Evolutionary conservation across 176 grass and related monocot genomes (phyloP), one percentile per base, ranked within the genome.

Genomic region (Paspalum vaginatum): DNA sequence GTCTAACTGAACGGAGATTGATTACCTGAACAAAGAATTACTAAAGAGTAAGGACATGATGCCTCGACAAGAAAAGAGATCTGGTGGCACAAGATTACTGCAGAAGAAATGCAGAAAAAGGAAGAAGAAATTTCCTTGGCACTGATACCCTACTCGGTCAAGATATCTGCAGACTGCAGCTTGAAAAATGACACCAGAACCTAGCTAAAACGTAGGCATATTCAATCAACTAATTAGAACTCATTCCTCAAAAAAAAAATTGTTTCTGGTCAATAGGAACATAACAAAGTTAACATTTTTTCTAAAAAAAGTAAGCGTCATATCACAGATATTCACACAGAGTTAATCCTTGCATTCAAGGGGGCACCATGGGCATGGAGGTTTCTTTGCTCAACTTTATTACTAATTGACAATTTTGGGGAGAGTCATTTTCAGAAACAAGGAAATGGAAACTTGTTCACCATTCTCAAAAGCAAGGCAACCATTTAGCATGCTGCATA

Each of bases 1-100:
- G 97, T 79, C 97, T 92, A 77, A 99, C 79, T 65, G 97, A 96
- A n/a, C 93, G 89, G 76, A 99, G 86, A 81, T 99, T 99, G 81
- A 99, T 99, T 65, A 99, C 93, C 97, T 99, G 72, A 68, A 61
- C 43, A 88, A 2, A 82, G 21, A 61, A 79, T 74, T 68, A 61
- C 6, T 60, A 70, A 20, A 75, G 2, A 38, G 68, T 83, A 74
- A 86, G 79, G 20, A 66, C 78, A 74, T 0, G 17, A 2, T 17
- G 40, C 57, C 5, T 74, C 50, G 18, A 22, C 0, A 0, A 2
- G 9, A 78, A 73, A 74, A 58, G 0, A 44, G 0, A 22, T 37
- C 20, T 38, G n/a, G 9, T 11, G 45, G 21, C 42, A 57, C 20
- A 82, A 41, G 20, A 66, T 4, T 82, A 42, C 7, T 77, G 25